phyloP scores from a whole-genome alignment of 257 asterid genomes.

The Solanum bulbocastanum region DNA sequence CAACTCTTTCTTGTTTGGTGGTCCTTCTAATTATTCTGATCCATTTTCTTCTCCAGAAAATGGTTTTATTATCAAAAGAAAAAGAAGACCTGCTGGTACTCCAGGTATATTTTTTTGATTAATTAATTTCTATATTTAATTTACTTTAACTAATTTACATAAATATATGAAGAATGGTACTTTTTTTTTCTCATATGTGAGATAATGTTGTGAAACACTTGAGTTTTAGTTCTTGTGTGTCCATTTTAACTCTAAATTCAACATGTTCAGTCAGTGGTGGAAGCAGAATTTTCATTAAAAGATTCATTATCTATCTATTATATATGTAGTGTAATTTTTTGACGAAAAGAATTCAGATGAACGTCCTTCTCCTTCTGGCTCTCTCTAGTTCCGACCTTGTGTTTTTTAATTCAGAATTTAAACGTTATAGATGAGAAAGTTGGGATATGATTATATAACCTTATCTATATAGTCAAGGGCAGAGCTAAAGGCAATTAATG shows the following conservation, averaged over 20 bases:
- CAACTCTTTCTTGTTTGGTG: constrained; percentile 21
- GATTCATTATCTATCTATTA: background rate
- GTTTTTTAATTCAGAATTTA: background rate
- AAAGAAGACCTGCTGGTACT: constrained; percentile 36
- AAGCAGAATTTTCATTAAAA: background rate
- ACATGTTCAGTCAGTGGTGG: background rate
- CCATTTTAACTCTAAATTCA: background rate
- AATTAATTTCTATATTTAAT: background rate
- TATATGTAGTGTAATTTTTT: background rate
- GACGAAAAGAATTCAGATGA: background rate
- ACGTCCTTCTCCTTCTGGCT: background rate
- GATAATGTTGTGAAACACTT: background rate
- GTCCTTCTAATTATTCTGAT: constrained; percentile 11
- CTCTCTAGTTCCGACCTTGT: background rate
- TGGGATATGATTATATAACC: background rate
- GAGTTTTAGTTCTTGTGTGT: background rate
- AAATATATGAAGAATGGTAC: background rate
- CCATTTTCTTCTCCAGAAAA: constrained; percentile 11
- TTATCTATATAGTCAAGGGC: background rate
- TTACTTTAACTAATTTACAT: background rate
- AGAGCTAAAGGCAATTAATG: background rate
- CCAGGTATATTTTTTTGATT: constrained; percentile 14
- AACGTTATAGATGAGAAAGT: background rate
- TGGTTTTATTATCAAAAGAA: constrained; percentile 18
- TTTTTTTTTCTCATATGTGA: too few species aligned